These are phyloP conservation scores for Arabidopsis hybrid DNA, from an alignment of 441 rosid genomes.

Conservation along the genomic window DNA sequence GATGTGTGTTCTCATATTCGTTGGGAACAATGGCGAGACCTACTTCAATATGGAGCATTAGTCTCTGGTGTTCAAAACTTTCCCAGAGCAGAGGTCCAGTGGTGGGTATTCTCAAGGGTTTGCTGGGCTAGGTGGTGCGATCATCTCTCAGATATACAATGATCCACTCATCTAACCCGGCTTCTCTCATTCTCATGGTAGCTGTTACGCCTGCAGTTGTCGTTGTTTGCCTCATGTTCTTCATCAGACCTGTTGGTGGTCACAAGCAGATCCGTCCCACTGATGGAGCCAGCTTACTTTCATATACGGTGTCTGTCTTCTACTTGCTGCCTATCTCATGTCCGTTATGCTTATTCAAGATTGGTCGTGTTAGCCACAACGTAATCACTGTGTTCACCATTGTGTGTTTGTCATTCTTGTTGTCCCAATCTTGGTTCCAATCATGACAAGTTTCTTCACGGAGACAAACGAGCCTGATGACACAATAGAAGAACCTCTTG, in stretches of 20 bases:
- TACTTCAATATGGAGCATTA: constrained; percentile 87
- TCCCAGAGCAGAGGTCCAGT: constrained; percentile 96
- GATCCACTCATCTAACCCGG: constrained; percentile 77
- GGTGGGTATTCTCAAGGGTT: constrained; percentile 96
- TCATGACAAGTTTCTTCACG: constrained; percentile 57
- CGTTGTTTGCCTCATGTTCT: constrained; percentile 73
- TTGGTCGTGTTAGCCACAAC: constrained; percentile 59
- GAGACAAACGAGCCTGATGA: constrained; percentile 49
- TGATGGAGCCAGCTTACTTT: constrained; percentile 71
- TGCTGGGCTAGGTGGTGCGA: constrained; percentile 98
- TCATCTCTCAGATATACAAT: constrained; percentile 79
- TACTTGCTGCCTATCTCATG: constrained; percentile 88
- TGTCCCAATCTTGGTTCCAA: constrained; percentile 72
- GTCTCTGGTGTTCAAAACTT: constrained; percentile 97
- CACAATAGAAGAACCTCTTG: constrained; percentile 60
- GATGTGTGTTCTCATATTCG: constrained; percentile 91
- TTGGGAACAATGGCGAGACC: constrained; percentile 95
- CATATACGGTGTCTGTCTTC: constrained; percentile 79
- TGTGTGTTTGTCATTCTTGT: constrained; percentile 64
- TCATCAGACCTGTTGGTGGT: constrained; percentile 92
- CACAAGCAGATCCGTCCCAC: constrained; percentile 79
- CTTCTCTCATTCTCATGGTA: constrained; percentile 91
- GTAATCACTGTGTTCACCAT: constrained; percentile 56
- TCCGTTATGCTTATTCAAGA: constrained; percentile 90
- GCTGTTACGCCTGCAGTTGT: constrained; percentile 95